Evolutionary conservation across 2,329 filamentous ascomycete species (phyloP).

Genomic region (Venturia asperata): DNA sequence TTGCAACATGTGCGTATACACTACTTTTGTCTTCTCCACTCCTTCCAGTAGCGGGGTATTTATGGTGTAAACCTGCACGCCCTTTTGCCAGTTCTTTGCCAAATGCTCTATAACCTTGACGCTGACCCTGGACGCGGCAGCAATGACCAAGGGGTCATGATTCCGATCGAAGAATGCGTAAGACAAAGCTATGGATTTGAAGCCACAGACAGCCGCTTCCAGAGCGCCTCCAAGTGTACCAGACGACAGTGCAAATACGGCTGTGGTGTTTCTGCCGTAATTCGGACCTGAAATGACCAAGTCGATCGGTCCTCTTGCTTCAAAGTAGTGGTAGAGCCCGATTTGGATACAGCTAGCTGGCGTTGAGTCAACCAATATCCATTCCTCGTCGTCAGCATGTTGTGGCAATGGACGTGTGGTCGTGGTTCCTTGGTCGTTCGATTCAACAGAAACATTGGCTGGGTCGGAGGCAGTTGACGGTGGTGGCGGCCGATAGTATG

Average conservation of each 20-base stretch:
- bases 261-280: conserved; percentile 45
- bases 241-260: conserved; percentile 42
- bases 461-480: conserved; percentile 23
- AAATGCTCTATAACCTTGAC: conserved; percentile 75
- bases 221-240: conserved; percentile 46
- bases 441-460: conserved; percentile 22
- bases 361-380: conserved; percentile 45
- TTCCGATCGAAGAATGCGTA: conserved; percentile 85
- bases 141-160: conserved; percentile 76
- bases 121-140: conserved; percentile 65
- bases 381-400: conserved; percentile 32
- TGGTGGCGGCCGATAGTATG: conserved; percentile 63
- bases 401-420: conserved; percentile 29
- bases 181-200: conserved; percentile 66
- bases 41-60: conserved; percentile 81
- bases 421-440: conserved; percentile 32
- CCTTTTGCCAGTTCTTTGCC: conserved; percentile 53
- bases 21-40: conserved; percentile 61
- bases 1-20: conserved; percentile 83
- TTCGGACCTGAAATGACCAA: conserved; percentile 45
- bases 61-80: conserved; percentile 78
- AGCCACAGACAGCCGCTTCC: conserved; percentile 42
- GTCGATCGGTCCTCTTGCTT: conserved; percentile 38
- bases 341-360: conserved; percentile 45
- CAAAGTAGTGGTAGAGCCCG: conserved; percentile 42